Evolutionary conservation across 129 eudicot genomes (phyloP).

Genomic region (Flaveria bidentis): DNA sequence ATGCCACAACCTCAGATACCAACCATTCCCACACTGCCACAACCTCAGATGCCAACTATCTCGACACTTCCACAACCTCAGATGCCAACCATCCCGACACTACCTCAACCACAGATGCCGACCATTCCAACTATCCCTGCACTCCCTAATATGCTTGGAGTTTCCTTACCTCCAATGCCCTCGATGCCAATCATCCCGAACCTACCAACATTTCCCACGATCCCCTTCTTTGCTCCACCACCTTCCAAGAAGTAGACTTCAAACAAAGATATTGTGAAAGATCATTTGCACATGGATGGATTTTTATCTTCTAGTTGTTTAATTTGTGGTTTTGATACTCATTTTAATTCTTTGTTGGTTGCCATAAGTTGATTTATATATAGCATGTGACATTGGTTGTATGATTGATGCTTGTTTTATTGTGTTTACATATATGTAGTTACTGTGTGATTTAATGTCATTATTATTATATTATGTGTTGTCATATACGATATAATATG

Average conservation of each 20-base stretch:
- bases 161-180: conserved; percentile 25
- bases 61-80: conserved; percentile 8
- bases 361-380: background rate
- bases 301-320: background rate
- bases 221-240: conserved; percentile 28
- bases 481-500: background rate
- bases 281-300: conserved; percentile 11
- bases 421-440: background rate
- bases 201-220: conserved; percentile 27
- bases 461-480: background rate
- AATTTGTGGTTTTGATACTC: no score
- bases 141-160: background rate
- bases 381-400: background rate
- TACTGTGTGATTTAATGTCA: background rate
- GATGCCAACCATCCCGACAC: background rate
- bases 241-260: conserved; percentile 31
- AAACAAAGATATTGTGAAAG: background rate
- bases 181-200: conserved; percentile 5
- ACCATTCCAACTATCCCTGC: conserved; percentile 24
- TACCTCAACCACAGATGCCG: conserved; percentile 26
- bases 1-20: conserved; percentile 25
- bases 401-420: conserved; percentile 6
- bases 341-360: background rate
- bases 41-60: conserved; percentile 4
- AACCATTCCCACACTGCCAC: conserved; percentile 6